Evolutionary conservation across 192 early-diverging fungal genomes (phyloP).

Genomic region (Mortierella alpina): DNA sequence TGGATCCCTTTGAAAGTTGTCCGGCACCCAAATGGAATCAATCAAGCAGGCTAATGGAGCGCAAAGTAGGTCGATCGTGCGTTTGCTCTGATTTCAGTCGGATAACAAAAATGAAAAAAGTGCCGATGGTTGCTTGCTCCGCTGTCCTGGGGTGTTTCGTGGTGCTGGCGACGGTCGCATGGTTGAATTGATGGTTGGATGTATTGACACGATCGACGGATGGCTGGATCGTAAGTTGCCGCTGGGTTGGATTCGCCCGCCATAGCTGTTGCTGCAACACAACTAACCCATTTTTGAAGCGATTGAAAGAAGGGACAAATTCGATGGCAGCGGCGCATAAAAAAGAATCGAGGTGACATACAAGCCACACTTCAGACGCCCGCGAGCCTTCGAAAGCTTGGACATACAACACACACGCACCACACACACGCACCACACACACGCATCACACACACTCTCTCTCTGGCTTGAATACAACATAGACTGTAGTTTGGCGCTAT

Average conservation of each 20-base stretch:
- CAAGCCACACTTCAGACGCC: too few relatives aligned
- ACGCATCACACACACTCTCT: not conserved
- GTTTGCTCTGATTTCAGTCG: too few relatives aligned
- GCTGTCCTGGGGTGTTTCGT: too few relatives aligned
- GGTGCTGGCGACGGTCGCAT: not conserved
- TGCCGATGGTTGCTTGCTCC: conserved; percentile 1
- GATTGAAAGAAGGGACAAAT: conserved; percentile 42
- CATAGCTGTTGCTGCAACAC: conserved; percentile 4
- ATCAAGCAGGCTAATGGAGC: too few relatives aligned
- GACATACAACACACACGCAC: not conserved
- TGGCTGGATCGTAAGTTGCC: not conserved
- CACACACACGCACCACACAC: not conserved
- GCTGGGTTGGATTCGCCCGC: not conserved
- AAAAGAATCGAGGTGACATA: not conserved
- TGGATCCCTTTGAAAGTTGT: too few relatives aligned
- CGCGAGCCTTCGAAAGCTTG: too few relatives aligned
- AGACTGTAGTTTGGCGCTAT: too few relatives aligned
- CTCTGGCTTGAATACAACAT: not conserved
- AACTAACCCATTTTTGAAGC: conserved; percentile 41
- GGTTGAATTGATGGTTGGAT: conserved; percentile 9
- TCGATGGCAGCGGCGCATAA: too few relatives aligned
- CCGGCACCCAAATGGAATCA: too few relatives aligned
- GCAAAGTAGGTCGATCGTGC: too few relatives aligned
- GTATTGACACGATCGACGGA: conserved; percentile 5
- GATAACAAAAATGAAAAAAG: not conserved